Conservation (phyloP, 306 rosid genomes). For the Quercus gilva region DNA sequence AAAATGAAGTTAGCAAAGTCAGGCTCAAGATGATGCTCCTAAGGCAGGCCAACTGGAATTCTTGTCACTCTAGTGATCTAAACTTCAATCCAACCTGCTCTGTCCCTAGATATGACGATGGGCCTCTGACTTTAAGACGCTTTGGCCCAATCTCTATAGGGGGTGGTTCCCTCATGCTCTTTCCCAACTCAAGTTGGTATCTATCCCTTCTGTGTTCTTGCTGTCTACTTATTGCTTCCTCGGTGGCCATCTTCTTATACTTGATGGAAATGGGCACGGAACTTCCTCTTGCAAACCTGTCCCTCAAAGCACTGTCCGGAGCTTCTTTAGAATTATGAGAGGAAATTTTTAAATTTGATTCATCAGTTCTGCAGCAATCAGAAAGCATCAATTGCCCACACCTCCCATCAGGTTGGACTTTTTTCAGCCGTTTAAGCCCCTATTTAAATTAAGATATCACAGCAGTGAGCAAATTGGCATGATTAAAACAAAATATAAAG, state of each 20-base stretch:
- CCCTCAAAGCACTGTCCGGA: constrained; percentile 36
- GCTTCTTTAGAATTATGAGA: constrained; percentile 41
- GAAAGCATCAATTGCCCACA: constrained; percentile 29
- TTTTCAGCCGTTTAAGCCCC: constrained; percentile 81
- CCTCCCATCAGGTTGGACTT: constrained; percentile 56
- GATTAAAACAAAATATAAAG: not conserved
- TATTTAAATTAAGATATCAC: constrained; percentile 23
- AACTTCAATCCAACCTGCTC: constrained; percentile 63
- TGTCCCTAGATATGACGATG: constrained; percentile 56
- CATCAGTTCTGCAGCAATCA: constrained; percentile 45
- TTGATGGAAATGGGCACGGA: constrained; percentile 59
- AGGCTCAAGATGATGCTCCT: constrained; percentile 36
- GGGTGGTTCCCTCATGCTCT: constrained; percentile 44
- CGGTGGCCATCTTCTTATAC: constrained; percentile 57
- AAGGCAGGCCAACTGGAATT: constrained; percentile 30
- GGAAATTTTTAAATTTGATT: constrained; percentile 43
- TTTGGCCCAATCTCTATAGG: constrained; percentile 60
- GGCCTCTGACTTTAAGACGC: constrained; percentile 79
- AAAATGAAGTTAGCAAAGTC: constrained; percentile 66
- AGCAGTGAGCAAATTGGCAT: constrained; percentile 11
- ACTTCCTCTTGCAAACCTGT: constrained; percentile 52
- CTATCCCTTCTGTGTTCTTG: constrained; percentile 62
- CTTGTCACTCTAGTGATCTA: constrained; percentile 40
- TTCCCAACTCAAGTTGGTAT: constrained; percentile 38
- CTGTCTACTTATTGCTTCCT: constrained; percentile 46